Evolutionary conservation across 352 stramenopile genomes (phyloP).

Genomic region (Thalassiosira pacifica): DNA sequence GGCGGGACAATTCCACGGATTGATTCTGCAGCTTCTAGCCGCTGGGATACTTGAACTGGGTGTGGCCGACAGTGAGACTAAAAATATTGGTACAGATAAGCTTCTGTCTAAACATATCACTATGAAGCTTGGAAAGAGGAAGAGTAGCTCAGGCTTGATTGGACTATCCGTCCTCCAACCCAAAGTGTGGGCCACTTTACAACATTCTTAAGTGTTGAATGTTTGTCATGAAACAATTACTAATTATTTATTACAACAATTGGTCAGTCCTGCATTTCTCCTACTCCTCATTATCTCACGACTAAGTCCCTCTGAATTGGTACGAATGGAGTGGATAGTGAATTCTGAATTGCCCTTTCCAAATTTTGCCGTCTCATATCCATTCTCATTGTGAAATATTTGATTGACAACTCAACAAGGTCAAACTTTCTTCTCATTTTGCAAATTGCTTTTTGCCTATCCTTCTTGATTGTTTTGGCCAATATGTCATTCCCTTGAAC

Average conservation of each 20-base stretch:
- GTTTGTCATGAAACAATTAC: background rate
- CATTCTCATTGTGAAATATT: background rate
- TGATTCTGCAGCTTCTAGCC: too few species aligned
- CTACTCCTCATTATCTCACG: background rate
- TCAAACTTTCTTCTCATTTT: background rate
- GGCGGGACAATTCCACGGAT: too few species aligned
- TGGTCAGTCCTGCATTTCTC: background rate
- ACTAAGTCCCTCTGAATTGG: too few species aligned
- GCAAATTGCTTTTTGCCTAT: background rate
- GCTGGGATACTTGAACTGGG: too few species aligned
- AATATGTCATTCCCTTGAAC: background rate
- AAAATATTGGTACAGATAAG: background rate
- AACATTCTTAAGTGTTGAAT: background rate
- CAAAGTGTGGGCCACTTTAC: background rate
- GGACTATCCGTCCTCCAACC: background rate
- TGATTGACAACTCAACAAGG: background rate
- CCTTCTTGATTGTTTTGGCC: background rate
- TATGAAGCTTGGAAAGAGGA: background rate
- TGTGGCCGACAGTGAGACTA: background rate
- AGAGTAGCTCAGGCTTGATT: background rate
- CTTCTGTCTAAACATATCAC: background rate
- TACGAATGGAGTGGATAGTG: too few species aligned
- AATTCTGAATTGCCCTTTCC: too few species aligned
- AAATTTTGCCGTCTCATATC: background rate
- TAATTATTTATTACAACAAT: background rate